Base-by-base conservation (phyloP, 2,329 filamentous ascomycete genomes). In the Penicillium sp. region DNA sequence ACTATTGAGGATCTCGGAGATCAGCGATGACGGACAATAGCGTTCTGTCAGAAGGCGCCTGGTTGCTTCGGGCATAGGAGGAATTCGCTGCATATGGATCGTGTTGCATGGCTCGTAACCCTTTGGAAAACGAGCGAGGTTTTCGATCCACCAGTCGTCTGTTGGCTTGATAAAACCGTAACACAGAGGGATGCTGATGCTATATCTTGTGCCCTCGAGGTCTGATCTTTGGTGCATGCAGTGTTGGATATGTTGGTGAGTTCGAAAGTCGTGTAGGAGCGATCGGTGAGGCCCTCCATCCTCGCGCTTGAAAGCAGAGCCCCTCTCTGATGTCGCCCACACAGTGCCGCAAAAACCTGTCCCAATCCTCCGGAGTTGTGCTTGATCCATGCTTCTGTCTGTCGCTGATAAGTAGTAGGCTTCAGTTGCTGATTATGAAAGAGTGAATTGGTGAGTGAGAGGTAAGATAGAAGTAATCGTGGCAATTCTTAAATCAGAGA, bases 31-130 rank as follows among this genome's bases (percentile, higher is more conserved):
- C 0, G 75, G 70, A 49, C 77, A 81, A 64, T 75, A 81, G 13
- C 56, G 64, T 0, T 71, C 65, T 5, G 79, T 71, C 1, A 81
- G 64, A 6, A 68, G 45, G 8, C 69, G 58, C 52, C 79, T 67
- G 3, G 68, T 67, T 2, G 53, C 5, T 9, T 69, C 49, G 0
- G 67, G 44, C 7, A 80, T 67, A 1, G 75, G 69, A 8, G 70
- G 75, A 35, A 79, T 79, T 11, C 76, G 73, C 44, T 80, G 70
- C 0, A 72, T 66, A 7, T 69, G 58, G 11, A 80, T 71, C 6
- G 71, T 64, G 54, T 79, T 78, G 67, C 75, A 79, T 26, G 71
- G 70, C 3, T 65, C 55, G 51, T 72, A 75, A 5, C 62, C 65
- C 5, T 48, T n/a, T 30, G 70, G 74, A 55, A 78, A 79, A 7